A percentile compares a stretch with the other conserved stretches of the same genome.
Conservation (phyloP, 2,329 filamentous ascomycete species). For the Venturia asperata region DNA sequence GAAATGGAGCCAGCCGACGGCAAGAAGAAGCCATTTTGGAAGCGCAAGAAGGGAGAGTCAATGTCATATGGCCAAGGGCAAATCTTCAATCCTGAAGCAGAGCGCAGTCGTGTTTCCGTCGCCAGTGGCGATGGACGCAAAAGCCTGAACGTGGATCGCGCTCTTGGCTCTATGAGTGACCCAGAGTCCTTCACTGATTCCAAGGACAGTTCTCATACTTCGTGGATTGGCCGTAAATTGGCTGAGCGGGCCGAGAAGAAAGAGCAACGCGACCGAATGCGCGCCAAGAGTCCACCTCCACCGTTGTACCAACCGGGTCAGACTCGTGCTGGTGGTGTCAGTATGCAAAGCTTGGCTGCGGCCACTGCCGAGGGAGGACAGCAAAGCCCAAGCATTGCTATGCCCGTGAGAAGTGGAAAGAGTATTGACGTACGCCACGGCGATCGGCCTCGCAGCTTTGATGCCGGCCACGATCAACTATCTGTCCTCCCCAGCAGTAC, state of each 20-base stretch:
- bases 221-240: slow-evolving; percentile 13
- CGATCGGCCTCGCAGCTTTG: slow-evolving; percentile 12
- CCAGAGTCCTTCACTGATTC: slow-evolving; percentile 12
- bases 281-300: slow-evolving; percentile 2
- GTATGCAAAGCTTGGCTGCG: slow-evolving; percentile 13
- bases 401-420: slow-evolving; percentile 10
- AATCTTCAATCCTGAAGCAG: slow-evolving; percentile 8
- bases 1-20: slow-evolving; percentile 6
- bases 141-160: slow-evolving; percentile 17
- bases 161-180: slow-evolving; percentile 11
- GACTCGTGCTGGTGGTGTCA: slow-evolving; percentile 2
- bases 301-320: not conserved
- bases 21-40: slow-evolving; percentile 17
- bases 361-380: slow-evolving; percentile 13
- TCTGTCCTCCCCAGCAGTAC: not conserved
- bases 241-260: slow-evolving; percentile 18
- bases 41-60: slow-evolving; percentile 17
- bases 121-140: slow-evolving; percentile 18
- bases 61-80: slow-evolving; percentile 6
- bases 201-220: slow-evolving; percentile 3
- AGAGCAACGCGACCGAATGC: slow-evolving; percentile 17
- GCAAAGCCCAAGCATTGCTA: not conserved
- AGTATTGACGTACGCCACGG: slow-evolving; percentile 10
- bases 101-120: slow-evolving; percentile 16
- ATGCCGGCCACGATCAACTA: slow-evolving; percentile 1